Evolutionary conservation across 2,329 filamentous ascomycete genomes (phyloP).

Genomic region (Fusarium citri): DNA sequence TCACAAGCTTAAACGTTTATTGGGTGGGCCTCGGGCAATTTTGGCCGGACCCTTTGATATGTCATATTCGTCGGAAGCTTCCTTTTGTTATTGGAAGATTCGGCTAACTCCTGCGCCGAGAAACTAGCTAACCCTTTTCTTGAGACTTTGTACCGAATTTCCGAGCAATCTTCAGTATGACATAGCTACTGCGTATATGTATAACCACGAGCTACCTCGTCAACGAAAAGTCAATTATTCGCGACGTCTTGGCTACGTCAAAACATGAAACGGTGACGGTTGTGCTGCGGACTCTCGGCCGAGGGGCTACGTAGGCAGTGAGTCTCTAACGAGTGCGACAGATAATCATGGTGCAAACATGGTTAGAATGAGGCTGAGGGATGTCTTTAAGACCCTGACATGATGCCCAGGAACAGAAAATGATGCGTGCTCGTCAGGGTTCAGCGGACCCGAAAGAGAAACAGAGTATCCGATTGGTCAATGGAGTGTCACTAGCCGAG

Average conservation of each 20-base stretch:
- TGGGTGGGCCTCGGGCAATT: background rate
- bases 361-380: constrained; percentile 4
- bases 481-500: background rate
- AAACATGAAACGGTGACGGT: background rate
- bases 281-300: background rate
- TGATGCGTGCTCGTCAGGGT: constrained; percentile 3
- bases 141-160: background rate
- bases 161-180: background rate
- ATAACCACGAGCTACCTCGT: background rate
- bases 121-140: background rate
- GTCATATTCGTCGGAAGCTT: no score
- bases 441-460: background rate
- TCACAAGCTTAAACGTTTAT: background rate
- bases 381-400: background rate
- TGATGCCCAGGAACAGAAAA: constrained; percentile 9
- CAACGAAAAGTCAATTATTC: background rate
- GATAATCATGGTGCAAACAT: background rate
- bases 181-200: background rate
- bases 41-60: background rate
- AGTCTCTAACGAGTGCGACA: background rate
- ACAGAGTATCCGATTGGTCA: background rate
- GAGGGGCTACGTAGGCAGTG: background rate
- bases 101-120: background rate
- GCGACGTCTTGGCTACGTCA: background rate
- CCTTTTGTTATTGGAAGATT: background rate